A percentile compares a stretch with the other conserved stretches of the same genome.
phyloP scores from a whole-genome alignment of 176 grass and related monocot species.

The Carex scoparia region DNA sequence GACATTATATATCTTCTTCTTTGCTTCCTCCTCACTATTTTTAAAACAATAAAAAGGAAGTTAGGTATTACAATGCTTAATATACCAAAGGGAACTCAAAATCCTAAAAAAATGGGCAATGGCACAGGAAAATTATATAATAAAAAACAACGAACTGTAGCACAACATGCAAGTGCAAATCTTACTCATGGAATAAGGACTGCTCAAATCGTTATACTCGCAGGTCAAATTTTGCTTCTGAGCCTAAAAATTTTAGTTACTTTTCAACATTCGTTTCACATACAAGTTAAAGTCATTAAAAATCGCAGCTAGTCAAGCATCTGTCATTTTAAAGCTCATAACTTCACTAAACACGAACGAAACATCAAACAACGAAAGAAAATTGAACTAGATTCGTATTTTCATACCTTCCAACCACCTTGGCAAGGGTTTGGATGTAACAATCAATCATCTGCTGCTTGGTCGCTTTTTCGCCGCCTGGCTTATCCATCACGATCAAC shows the following conservation, averaged over 20 bases:
- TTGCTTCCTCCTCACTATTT: constrained; percentile 79
- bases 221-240: background rate
- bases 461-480: constrained; percentile 45
- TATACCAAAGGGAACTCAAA: background rate
- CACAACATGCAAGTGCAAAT: background rate
- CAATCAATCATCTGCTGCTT: constrained; percentile 82
- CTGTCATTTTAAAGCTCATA: background rate
- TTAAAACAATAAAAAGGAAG: background rate
- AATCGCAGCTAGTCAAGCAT: background rate
- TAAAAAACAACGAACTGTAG: background rate
- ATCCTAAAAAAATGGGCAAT: background rate
- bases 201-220: background rate
- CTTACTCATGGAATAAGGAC: background rate
- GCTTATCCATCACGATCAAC: constrained; percentile 89
- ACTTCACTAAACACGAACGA: background rate
- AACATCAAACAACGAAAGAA: background rate
- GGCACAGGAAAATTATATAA: background rate
- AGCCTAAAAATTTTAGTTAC: background rate
- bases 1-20: constrained; percentile 90
- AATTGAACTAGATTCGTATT: background rate
- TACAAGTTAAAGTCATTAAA: background rate
- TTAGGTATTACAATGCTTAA: background rate
- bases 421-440: constrained; percentile 66
- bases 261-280: background rate
- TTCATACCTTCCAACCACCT: constrained; percentile 61